Percentiles rank a stretch among this genome's conserved stretches.
These are phyloP conservation scores for Irpex lacteus DNA, from an alignment of 1,284 basidiomycete genomes.

Conservation along the genomic window DNA sequence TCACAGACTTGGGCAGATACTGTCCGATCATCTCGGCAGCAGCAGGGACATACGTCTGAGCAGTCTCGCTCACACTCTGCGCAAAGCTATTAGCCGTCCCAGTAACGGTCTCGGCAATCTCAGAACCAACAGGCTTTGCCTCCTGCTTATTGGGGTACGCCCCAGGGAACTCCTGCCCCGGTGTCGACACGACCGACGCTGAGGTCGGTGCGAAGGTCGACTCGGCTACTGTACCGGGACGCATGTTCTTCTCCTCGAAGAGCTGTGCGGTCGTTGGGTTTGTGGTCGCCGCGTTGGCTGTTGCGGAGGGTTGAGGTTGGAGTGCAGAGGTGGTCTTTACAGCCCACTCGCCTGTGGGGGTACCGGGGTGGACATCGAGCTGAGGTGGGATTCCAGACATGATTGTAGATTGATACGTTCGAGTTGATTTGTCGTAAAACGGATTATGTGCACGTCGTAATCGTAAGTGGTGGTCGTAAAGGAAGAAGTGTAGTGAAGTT, in stretches of 20 bases:
- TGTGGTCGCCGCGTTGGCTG: constrained; percentile 11
- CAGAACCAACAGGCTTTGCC: constrained; percentile 8
- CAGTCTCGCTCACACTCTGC: constrained; percentile 21
- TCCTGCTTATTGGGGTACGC: constrained; percentile 21
- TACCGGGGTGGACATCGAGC: constrained; percentile 23
- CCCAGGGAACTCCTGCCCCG: constrained; percentile 24
- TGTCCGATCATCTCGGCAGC: constrained; percentile 11
- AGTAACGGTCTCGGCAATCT: constrained; percentile 11
- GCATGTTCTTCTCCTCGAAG: constrained; percentile 10
- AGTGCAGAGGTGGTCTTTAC: constrained; percentile 27
- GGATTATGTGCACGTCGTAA: background rate
- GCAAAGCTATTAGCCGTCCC: constrained; percentile 16
- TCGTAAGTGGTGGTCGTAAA: constrained; percentile 2
- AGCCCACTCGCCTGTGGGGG: constrained; percentile 29
- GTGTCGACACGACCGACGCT: constrained; percentile 10
- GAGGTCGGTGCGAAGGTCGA: background rate
- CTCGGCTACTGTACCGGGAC: constrained; percentile 13
- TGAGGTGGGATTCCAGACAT: constrained; percentile 28
- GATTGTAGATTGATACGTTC: too few relatives aligned
- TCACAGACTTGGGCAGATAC: constrained; percentile 22
- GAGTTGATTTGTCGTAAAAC: background rate
- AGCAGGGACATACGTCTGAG: constrained; percentile 24
- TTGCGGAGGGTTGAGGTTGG: constrained; percentile 13
- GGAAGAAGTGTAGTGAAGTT: background rate
- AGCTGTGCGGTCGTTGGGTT: constrained; percentile 16